Base-by-base conservation (phyloP, 2,329 filamentous ascomycete genomes). In the Aspergillus amoenus region DNA sequence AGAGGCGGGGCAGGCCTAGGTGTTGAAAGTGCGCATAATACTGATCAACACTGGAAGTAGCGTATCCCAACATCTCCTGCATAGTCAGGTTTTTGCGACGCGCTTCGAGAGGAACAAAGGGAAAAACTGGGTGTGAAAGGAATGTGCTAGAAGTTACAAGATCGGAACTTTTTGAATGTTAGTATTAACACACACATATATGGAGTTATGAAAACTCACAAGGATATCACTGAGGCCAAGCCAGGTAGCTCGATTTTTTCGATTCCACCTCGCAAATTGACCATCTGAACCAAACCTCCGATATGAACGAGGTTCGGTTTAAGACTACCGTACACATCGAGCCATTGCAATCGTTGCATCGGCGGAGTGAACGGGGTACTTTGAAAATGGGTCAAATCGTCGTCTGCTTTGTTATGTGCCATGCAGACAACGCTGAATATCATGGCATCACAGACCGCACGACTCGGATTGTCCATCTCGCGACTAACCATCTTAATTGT, bases 241-340 rank as follows among this genome's bases (percentile, higher is more conserved):
- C 76, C 75, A 8, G 70, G 69, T 18, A 75, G 62, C 34, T 65
- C 65, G 32, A 78, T 68, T 12, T 71, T 68, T 5, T 66, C 58
- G 8, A 78, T 55, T 0, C 76, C 76, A 5, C 75, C 75, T 30
- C 70, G 69, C 6, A 74, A 49, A 18, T 69, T 67, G 41, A 77
- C 56, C 59, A 76, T 64, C 46, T 73, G 69, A 5, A 70, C 59
- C 30, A 76, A 57, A 0, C 73, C 73, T 48, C 66, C 61, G 11
- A 72, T 59, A 57, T 76, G 73, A 3, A 73, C 63, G 43, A 73
- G 64, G 27, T 74, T 74, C 5, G 71, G 67, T 4, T 68, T 64
- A 12, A 72, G 63, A 52, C 65, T 66, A 0, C 72, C 72, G 49
- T 75, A 75, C 6, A 75, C 64, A 51, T 73, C 68, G 4, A 76